Evolutionary conservation across 2,329 filamentous ascomycete genomes (phyloP).

Genomic region (Epichloe coenophiala): DNA sequence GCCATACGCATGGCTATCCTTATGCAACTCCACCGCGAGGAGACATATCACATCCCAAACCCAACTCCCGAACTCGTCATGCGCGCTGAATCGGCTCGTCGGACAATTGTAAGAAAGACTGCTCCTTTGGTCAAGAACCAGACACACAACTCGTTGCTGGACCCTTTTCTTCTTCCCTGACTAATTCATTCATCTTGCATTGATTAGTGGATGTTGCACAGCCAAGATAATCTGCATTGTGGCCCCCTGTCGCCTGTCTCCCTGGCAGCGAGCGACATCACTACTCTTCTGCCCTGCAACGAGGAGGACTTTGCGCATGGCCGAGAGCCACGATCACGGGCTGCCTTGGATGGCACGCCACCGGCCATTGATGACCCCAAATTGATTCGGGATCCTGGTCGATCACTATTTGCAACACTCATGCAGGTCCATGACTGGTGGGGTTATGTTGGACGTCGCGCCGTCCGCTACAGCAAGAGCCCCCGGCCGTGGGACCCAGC

Average conservation of each 20-base stretch:
- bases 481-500: slow-evolving; percentile 30
- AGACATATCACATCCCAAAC: slow-evolving; percentile 33
- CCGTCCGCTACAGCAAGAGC: slow-evolving; percentile 30
- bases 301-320: slow-evolving; percentile 38
- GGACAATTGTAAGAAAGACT: slow-evolving; percentile 34
- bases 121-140: neutral
- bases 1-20: slow-evolving; percentile 41
- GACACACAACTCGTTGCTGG: neutral
- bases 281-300: slow-evolving; percentile 37
- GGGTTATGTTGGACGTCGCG: slow-evolving; percentile 36
- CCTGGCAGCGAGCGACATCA: slow-evolving; percentile 38
- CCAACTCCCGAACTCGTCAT: slow-evolving; percentile 32
- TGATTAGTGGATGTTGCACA: slow-evolving; percentile 43
- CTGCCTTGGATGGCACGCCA: slow-evolving; percentile 38
- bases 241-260: slow-evolving; percentile 37
- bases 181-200: neutral
- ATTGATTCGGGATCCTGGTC: slow-evolving; percentile 27
- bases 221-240: slow-evolving; percentile 43
- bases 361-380: slow-evolving; percentile 32
- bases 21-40: slow-evolving; percentile 41
- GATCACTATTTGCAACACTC: slow-evolving; percentile 41
- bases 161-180: neutral
- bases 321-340: slow-evolving; percentile 32
- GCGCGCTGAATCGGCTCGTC: slow-evolving; percentile 40
- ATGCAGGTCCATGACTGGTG: slow-evolving; percentile 42